These are phyloP conservation scores for Globisporangium paroecandrum DNA, from an alignment of 352 stramenopile species.

Conservation along the genomic window DNA sequence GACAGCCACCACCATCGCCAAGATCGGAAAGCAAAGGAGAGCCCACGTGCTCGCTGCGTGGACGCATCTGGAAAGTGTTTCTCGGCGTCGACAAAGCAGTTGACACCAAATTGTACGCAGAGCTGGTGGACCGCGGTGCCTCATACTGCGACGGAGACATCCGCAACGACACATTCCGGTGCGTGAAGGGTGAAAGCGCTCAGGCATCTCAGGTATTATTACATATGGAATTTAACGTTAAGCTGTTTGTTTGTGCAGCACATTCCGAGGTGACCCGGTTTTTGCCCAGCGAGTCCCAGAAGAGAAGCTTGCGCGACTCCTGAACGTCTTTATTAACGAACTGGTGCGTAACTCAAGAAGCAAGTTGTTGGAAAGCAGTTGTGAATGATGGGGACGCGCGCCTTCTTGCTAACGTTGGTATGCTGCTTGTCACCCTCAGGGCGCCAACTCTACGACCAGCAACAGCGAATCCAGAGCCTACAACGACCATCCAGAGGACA, in stretches of 20 bases:
- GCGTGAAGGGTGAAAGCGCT: neutral
- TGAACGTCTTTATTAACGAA: slow-evolving; percentile 92
- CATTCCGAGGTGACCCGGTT: slow-evolving; percentile 83
- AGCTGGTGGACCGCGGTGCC: slow-evolving; percentile 69
- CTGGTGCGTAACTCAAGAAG: slow-evolving; percentile 26
- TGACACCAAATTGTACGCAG: slow-evolving; percentile 57
- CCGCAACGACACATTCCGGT: slow-evolving; percentile 89
- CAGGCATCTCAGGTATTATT: neutral
- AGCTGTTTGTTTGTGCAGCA: slow-evolving; percentile 22
- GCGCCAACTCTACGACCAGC: slow-evolving; percentile 23
- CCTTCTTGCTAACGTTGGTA: neutral
- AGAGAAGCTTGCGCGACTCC: slow-evolving; percentile 85
- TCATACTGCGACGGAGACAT: slow-evolving; percentile 86
- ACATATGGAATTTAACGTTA: neutral
- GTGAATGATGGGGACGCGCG: no score
- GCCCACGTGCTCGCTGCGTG: slow-evolving; percentile 60
- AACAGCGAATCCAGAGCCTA: slow-evolving; percentile 16
- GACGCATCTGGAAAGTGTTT: slow-evolving; percentile 88
- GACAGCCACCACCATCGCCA: neutral
- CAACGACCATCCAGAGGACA: slow-evolving; percentile 37
- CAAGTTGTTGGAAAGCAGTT: no score
- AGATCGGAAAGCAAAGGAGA: neutral
- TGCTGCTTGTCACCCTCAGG: slow-evolving; percentile 8
- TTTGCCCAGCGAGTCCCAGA: slow-evolving; percentile 89
- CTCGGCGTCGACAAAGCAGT: slow-evolving; percentile 71